Percentiles rank a stretch among this genome's conserved stretches.
phyloP scores from a whole-genome alignment of 2,329 filamentous ascomycete species.

The Chaetomium sp. region DNA sequence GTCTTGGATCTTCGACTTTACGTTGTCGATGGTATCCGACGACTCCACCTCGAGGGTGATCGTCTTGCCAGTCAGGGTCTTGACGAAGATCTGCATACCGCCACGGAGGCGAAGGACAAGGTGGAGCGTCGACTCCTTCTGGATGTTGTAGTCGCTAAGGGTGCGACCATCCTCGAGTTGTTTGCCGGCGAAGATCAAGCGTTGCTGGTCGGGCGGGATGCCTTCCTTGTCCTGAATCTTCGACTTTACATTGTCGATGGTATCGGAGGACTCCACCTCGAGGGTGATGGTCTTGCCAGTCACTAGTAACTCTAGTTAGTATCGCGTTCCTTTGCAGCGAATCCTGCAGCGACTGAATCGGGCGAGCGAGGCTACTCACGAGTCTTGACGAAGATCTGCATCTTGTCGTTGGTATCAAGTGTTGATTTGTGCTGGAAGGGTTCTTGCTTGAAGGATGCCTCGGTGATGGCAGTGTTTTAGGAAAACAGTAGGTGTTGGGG shows the following conservation, averaged over 20 bases:
- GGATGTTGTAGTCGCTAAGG: constrained; percentile 51
- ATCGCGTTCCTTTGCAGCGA: constrained; percentile 28
- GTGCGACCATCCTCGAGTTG: constrained; percentile 46
- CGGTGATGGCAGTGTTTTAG: constrained; percentile 10
- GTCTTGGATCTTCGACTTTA: constrained; percentile 56
- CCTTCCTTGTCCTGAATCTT: constrained; percentile 93
- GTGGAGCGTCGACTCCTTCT: constrained; percentile 64
- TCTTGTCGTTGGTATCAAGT: constrained; percentile 34
- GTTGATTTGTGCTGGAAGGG: constrained; percentile 4
- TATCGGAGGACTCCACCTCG: too few species aligned
- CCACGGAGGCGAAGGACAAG: constrained; percentile 66
- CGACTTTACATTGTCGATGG: constrained; percentile 62
- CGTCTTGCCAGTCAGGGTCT: constrained; percentile 87
- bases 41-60: constrained; percentile 45
- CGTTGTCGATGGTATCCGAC: too few species aligned
- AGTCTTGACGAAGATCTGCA: constrained; percentile 99
- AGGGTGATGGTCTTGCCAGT: constrained; percentile 74
- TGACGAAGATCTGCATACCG: constrained; percentile 68
- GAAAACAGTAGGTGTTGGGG: constrained; percentile 14
- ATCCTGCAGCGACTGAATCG: too few species aligned
- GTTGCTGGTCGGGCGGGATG: constrained; percentile 79
- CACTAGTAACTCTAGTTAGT: constrained; percentile 36
- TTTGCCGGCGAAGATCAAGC: constrained; percentile 67
- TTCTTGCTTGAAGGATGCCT: not conserved
- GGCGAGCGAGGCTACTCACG: constrained; percentile 50